phyloP scores from a whole-genome alignment of 192 early-diverging fungal species.

The Umbelopsis sp. region DNA sequence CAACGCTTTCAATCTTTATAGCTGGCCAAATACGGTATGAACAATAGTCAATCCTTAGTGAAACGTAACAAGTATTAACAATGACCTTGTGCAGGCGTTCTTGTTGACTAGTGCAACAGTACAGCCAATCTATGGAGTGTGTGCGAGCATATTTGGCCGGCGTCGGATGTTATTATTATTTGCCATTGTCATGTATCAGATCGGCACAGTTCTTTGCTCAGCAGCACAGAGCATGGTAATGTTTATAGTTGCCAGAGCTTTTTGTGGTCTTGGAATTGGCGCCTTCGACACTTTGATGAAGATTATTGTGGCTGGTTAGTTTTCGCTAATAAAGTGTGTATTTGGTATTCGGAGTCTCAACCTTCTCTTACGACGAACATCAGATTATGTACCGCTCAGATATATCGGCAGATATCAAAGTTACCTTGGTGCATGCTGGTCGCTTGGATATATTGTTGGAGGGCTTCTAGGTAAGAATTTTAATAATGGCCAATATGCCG shows the following conservation, averaged over 20 bases:
- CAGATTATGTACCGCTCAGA: conserved; percentile 39
- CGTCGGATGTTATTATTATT: conserved; percentile 57
- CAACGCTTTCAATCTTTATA: conserved; percentile 33
- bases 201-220: conserved; percentile 78
- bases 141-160: conserved; percentile 53
- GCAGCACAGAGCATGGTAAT: conserved; percentile 54
- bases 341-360: not conserved
- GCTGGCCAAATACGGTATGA: conserved; percentile 39
- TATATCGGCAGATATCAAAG: conserved; percentile 38
- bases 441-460: conserved; percentile 35
- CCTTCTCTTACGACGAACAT: not conserved
- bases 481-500: conserved; percentile 31
- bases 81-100: conserved; percentile 35
- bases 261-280: conserved; percentile 59
- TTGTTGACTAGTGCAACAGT: conserved; percentile 47
- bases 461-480: conserved; percentile 34
- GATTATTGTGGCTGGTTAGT: conserved; percentile 49
- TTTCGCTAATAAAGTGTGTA: not conserved
- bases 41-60: not conserved
- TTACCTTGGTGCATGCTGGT: conserved; percentile 33
- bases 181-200: conserved; percentile 75
- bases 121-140: conserved; percentile 52
- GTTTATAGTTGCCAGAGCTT: conserved; percentile 56
- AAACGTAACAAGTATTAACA: not conserved
- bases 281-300: conserved; percentile 51